A percentile compares a stretch with the other conserved stretches of the same genome.
phyloP scores from a whole-genome alignment of 2,329 filamentous ascomycete genomes.

The Neoscytalidium dimidiatum region DNA sequence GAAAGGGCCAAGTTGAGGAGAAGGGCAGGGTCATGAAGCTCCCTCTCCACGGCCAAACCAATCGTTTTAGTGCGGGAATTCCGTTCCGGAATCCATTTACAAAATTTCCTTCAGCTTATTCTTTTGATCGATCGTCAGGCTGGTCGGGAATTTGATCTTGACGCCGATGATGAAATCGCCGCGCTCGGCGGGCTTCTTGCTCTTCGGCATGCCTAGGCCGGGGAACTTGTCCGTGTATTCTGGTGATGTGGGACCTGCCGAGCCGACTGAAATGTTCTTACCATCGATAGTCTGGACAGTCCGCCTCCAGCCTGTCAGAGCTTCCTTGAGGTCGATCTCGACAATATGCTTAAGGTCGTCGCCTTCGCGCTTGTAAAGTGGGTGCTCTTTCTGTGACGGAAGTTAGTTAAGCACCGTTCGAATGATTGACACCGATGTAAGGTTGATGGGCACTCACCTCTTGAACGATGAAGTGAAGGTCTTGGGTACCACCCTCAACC shows the following conservation, averaged over 20 bases:
- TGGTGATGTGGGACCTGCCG: constrained; percentile 81
- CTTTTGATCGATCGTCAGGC: constrained; percentile 77
- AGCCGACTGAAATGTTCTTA: constrained; percentile 77
- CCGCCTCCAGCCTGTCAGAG: constrained; percentile 87
- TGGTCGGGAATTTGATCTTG: constrained; percentile 88
- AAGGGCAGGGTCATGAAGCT: constrained; percentile 4
- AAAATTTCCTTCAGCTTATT: constrained; percentile 77
- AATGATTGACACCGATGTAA: neutral
- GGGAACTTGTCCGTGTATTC: constrained; percentile 82
- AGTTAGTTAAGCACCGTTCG: constrained; percentile 25
- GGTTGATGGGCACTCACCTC: constrained; percentile 66
- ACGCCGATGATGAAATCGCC: constrained; percentile 89
- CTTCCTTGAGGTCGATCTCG: constrained; percentile 87
- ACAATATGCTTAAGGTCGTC: constrained; percentile 82
- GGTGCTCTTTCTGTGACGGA: constrained; percentile 72
- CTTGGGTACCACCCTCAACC: constrained; percentile 92
- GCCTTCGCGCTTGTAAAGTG: constrained; percentile 80
- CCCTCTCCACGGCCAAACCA: neutral
- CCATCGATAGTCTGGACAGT: constrained; percentile 94
- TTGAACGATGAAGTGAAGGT: constrained; percentile 90
- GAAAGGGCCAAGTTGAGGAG: neutral
- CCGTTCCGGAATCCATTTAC: constrained; percentile 30
- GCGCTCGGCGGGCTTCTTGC: constrained; percentile 80
- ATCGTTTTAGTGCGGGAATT: neutral
- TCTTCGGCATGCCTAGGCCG: constrained; percentile 87